These are phyloP conservation scores for Tetrapisispora fleetii DNA, from an alignment of 805 yeast genomes.

Conservation along the genomic window DNA sequence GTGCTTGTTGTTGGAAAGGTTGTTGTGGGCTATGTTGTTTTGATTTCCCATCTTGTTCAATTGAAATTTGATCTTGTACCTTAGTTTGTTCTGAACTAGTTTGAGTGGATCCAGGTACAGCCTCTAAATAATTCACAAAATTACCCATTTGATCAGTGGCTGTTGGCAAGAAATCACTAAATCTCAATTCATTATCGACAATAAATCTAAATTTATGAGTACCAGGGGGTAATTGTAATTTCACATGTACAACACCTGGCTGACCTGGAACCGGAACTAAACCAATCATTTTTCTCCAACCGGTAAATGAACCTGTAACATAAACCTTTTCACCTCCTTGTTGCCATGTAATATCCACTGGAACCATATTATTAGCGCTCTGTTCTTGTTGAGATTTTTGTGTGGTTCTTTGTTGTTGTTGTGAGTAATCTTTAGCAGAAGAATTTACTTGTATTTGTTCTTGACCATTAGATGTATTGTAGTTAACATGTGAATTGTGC, in stretches of 20 bases:
- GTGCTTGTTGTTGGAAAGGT: slow-evolving; percentile 9
- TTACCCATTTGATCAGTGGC: slow-evolving; percentile 97
- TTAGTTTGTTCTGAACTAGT: neutral
- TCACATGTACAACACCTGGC: slow-evolving; percentile 43
- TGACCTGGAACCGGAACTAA: slow-evolving; percentile 36
- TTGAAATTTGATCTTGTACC: neutral
- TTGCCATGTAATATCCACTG: slow-evolving; percentile 76
- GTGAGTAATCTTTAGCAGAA: neutral
- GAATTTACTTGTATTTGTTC: neutral
- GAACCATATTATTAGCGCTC: slow-evolving; percentile 23
- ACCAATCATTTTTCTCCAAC: slow-evolving; percentile 97
- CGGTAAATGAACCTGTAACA: slow-evolving; percentile 95
- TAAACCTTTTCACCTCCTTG: slow-evolving; percentile 96
- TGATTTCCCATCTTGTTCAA: neutral
- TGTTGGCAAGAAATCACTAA: slow-evolving; percentile 83
- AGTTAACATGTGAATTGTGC: neutral
- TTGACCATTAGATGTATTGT: slow-evolving; percentile 1
- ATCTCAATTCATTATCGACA: slow-evolving; percentile 84
- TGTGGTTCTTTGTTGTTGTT: slow-evolving; percentile 3
- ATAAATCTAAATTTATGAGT: slow-evolving; percentile 91
- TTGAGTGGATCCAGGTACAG: slow-evolving; percentile 32
- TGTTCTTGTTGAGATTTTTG: neutral
- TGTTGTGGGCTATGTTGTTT: neutral
- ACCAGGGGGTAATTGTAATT: slow-evolving; percentile 75
- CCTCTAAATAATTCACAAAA: slow-evolving; percentile 84